A percentile compares a stretch with the other conserved stretches of the same genome.
Evolutionary conservation across 2,329 filamentous ascomycete species (phyloP).

Genomic region (Paracorniculantispora psalliotae): DNA sequence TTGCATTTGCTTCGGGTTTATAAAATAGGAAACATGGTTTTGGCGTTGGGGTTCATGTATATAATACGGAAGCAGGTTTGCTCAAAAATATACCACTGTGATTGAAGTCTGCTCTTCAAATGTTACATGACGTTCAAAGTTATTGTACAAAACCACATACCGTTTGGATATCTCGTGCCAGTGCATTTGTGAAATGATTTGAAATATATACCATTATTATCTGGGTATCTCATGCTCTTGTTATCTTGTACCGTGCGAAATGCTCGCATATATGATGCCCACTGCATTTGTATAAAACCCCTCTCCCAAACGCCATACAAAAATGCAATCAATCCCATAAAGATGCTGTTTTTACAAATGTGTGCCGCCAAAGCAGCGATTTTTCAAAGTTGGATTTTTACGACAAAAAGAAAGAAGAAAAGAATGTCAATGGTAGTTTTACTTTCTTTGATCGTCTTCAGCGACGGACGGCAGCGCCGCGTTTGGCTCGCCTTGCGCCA

Average conservation of each 20-base stretch:
- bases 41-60: constrained; percentile 2
- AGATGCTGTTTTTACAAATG: constrained; percentile 6
- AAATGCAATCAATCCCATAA: not conserved
- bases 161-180: no score
- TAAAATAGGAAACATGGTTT: not conserved
- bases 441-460: not conserved
- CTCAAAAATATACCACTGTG: no score
- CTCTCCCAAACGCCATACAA: constrained; percentile 6
- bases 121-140: no score
- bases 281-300: not conserved
- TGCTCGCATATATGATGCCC: not conserved
- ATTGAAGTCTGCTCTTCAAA: no score
- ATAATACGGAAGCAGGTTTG: no score
- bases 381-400: no score
- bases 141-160: no score
- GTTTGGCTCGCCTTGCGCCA: constrained; percentile 27
- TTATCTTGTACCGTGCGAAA: constrained; percentile 4
- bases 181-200: not conserved
- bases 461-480: not conserved
- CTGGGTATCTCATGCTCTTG: constrained; percentile 14
- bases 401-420: no score
- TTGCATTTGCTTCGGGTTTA: not conserved
- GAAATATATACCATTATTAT: constrained; percentile 10
- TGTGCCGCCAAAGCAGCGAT: not conserved
- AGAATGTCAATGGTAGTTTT: not conserved